Percentiles rank a stretch among this genome's conserved stretches.
These are phyloP conservation scores for Cryptosporidium ryanae DNA, from an alignment of 169 alveolate genomes.

Conservation along the genomic window DNA sequence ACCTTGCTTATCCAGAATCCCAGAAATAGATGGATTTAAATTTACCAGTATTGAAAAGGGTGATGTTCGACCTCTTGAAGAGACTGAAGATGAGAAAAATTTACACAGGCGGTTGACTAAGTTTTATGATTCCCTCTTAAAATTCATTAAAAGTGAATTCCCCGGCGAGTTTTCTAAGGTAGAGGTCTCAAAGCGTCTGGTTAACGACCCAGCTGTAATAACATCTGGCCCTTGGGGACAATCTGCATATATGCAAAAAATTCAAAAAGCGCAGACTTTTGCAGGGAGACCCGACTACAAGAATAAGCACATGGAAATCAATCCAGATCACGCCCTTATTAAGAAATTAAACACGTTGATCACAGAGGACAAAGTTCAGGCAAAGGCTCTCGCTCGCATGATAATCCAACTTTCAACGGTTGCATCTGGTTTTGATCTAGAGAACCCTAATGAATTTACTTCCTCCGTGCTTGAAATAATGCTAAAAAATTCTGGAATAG, in stretches of 20 bases:
- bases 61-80: constrained; percentile 82
- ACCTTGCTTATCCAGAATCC: constrained; percentile 88
- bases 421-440: constrained; percentile 71
- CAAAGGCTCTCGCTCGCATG: constrained; percentile 42
- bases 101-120: constrained; percentile 84
- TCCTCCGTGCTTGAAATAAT: constrained; percentile 45
- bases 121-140: constrained; percentile 79
- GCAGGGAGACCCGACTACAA: constrained; percentile 79
- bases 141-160: constrained; percentile 83
- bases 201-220: constrained; percentile 89
- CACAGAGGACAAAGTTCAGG: constrained; percentile 13
- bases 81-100: constrained; percentile 82
- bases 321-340: constrained; percentile 96
- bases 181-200: constrained; percentile 86
- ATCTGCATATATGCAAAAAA: constrained; percentile 91
- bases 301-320: constrained; percentile 93
- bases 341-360: constrained; percentile 79
- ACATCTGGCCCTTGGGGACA: constrained; percentile 91
- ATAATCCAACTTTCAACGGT: constrained; percentile 54
- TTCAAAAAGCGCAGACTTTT: constrained; percentile 87
- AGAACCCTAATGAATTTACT: constrained; percentile 62
- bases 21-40: constrained; percentile 88
- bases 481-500: constrained; percentile 44
- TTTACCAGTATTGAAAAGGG: constrained; percentile 87
- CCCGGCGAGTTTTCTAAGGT: constrained; percentile 83